These are phyloP conservation scores for Omphalotus guepiniiformis DNA, from an alignment of 768 basidiomycete genomes.

Conservation along the genomic window DNA sequence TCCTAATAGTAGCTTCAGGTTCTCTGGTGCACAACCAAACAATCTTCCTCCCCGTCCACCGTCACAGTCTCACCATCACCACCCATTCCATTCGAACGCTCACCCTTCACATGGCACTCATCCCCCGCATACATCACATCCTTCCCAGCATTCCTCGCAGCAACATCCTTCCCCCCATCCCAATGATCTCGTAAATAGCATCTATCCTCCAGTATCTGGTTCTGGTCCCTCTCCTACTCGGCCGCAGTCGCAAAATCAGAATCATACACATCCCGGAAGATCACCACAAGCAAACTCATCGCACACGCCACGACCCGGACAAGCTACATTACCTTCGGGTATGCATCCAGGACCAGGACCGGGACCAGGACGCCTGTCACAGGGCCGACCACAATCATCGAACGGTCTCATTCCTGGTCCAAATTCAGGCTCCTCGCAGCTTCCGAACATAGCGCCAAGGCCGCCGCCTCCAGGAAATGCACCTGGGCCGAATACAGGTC, in stretches of 20 bases:
- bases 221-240: conserved; percentile 37
- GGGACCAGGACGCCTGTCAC: too few relatives aligned
- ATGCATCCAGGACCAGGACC: too few relatives aligned
- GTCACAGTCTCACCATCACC: conserved; percentile 35
- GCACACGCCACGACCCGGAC: background rate
- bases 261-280: conserved; percentile 10
- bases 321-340: background rate
- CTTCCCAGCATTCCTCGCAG: conserved; percentile 2
- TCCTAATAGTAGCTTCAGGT: too few relatives aligned
- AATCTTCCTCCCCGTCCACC: conserved; percentile 22
- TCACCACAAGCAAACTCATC: background rate
- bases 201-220: background rate
- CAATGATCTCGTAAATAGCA: conserved; percentile 36
- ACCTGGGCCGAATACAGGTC: too few relatives aligned
- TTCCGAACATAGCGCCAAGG: conserved; percentile 27
- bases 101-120: background rate
- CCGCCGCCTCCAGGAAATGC: conserved; percentile 19
- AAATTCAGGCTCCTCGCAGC: background rate
- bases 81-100: conserved; percentile 16
- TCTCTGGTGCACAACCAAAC: conserved; percentile 23
- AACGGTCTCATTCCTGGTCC: background rate
- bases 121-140: background rate
- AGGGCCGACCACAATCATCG: background rate
- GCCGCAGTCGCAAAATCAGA: conserved; percentile 60
- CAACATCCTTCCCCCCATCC: conserved; percentile 43